phyloP scores from a whole-genome alignment of 345 rosid species.

The Psidium guajava region DNA sequence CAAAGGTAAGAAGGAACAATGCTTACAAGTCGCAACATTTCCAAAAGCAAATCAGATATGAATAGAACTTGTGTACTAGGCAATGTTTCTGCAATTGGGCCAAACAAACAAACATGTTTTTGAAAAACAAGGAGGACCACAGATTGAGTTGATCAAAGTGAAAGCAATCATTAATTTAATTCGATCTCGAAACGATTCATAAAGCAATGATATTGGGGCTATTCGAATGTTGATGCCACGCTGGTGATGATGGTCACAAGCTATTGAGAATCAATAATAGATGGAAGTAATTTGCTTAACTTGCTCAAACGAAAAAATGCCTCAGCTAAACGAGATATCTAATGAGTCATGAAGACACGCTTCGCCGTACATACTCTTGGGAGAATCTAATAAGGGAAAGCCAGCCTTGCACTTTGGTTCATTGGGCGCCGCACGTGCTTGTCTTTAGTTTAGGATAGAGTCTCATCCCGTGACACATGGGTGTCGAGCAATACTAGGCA shows the following conservation, averaged over 20 bases:
- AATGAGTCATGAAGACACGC: neutral
- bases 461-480: neutral
- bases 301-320: neutral
- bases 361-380: neutral
- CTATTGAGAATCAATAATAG: neutral
- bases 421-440: neutral
- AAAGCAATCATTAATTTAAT: neutral
- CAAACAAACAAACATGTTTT: neutral
- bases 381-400: neutral
- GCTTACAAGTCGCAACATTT: neutral
- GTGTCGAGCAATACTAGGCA: neutral
- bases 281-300: neutral
- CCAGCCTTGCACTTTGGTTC: neutral
- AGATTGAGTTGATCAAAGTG: neutral
- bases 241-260: neutral
- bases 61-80: neutral
- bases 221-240: neutral
- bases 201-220: neutral
- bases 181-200: neutral
- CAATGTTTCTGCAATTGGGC: neutral
- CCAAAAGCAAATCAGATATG: neutral
- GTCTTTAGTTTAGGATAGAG: neutral
- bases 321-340: neutral
- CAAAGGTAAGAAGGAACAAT: neutral
- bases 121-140: neutral